Conservation (phyloP, 1,139 yeast genomes). For the Scheffersomyces lignicola region DNA sequence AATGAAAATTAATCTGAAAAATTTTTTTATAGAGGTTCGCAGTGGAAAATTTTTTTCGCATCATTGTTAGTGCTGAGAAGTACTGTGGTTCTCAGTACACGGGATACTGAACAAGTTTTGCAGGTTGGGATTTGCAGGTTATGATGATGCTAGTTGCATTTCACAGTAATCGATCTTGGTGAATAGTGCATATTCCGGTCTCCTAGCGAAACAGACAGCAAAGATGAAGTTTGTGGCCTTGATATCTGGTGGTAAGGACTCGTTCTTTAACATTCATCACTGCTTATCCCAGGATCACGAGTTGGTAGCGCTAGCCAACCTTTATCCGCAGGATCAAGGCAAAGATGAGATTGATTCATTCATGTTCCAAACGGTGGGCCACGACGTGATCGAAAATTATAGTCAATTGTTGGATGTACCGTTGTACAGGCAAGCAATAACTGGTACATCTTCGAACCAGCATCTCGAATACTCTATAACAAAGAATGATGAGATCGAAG, state of each 20-base stretch:
- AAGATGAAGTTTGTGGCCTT: constrained; percentile 88
- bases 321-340: constrained; percentile 58
- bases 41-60: neutral
- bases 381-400: constrained; percentile 68
- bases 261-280: constrained; percentile 84
- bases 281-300: constrained; percentile 83
- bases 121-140: neutral
- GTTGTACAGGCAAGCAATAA: constrained; percentile 67
- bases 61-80: constrained; percentile 1
- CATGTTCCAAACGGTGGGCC: constrained; percentile 99
- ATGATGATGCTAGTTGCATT: constrained; percentile 1
- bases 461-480: constrained; percentile 68
- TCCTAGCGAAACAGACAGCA: too few relatives aligned
- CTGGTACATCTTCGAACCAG: constrained; percentile 64
- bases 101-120: too few relatives aligned
- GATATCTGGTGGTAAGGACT: constrained; percentile 95
- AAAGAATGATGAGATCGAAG: constrained; percentile 82
- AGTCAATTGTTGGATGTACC: constrained; percentile 77
- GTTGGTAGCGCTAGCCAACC: constrained; percentile 77
- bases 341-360: constrained; percentile 81
- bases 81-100: too few relatives aligned
- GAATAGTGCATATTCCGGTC: too few relatives aligned
- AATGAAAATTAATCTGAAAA: constrained; percentile 10
- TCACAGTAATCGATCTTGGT: too few relatives aligned
- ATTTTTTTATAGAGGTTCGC: constrained; percentile 10